phyloP scores from a whole-genome alignment of 305 asterid species.

The Fraxinus nigra region DNA sequence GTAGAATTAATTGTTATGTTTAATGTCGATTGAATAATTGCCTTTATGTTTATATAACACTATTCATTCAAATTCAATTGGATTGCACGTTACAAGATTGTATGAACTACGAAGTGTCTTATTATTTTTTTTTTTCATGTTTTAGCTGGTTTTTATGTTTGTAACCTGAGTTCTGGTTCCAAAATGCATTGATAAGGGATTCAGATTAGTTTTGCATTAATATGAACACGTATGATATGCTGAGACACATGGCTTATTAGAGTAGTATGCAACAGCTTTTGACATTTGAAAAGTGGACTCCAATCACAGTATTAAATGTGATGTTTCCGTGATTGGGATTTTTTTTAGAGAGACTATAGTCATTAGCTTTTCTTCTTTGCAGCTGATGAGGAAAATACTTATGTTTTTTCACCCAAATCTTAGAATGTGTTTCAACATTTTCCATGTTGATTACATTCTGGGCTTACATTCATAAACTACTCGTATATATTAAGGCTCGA shows the following conservation, averaged over 20 bases:
- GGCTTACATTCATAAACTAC: neutral
- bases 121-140: neutral
- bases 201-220: neutral
- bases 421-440: neutral
- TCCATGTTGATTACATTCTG: neutral
- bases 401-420: neutral
- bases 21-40: neutral
- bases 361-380: neutral
- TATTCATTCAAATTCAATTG: neutral
- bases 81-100: neutral
- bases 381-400: neutral
- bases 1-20: slow-evolving; percentile 12
- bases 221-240: neutral
- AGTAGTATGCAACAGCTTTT: neutral
- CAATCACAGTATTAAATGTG: neutral
- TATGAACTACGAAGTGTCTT: neutral
- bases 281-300: neutral
- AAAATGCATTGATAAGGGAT: neutral
- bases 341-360: neutral
- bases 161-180: neutral
- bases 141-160: slow-evolving; percentile 2
- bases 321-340: neutral
- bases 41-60: neutral
- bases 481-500: neutral
- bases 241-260: neutral